phyloP scores from a whole-genome alignment of 2,329 filamentous ascomycete species.

The Penicillium sp. region DNA sequence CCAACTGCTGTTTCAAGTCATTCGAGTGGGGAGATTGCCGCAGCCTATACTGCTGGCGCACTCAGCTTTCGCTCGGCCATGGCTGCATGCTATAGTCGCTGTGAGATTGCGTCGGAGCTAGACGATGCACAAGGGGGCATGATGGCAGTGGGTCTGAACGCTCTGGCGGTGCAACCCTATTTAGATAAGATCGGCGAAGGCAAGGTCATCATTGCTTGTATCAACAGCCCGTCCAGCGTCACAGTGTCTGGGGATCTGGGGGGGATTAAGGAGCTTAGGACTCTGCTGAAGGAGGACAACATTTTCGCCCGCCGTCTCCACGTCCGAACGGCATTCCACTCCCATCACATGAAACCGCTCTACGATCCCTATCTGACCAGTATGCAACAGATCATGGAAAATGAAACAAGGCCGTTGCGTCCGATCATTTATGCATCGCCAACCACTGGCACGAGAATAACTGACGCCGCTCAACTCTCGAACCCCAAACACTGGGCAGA shows the following conservation, averaged over 20 bases:
- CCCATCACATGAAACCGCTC: not conserved
- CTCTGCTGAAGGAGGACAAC: conserved; percentile 12
- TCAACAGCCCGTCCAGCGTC: conserved; percentile 32
- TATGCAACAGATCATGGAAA: not conserved
- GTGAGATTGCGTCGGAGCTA: conserved; percentile 22
- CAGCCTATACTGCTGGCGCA: conserved; percentile 4
- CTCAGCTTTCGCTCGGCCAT: not conserved
- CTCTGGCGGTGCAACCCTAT: conserved; percentile 33
- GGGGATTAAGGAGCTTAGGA: conserved; percentile 32
- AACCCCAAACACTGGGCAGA: not conserved
- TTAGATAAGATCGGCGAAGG: not conserved
- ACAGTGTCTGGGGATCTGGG: conserved; percentile 46
- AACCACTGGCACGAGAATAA: not conserved
- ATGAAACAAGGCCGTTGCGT: not conserved
- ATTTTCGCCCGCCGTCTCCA: conserved; percentile 41
- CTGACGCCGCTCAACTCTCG: not conserved
- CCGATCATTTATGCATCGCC: not conserved
- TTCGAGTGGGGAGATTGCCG: conserved; percentile 50
- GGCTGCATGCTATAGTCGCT: conserved; percentile 45
- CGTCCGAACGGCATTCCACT: conserved; percentile 1
- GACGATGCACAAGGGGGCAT: conserved; percentile 43
- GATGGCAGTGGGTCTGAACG: conserved; percentile 47
- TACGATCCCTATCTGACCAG: not conserved
- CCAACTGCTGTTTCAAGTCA: conserved; percentile 47
- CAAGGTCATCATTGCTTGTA: conserved; percentile 7